A percentile compares a stretch with the other conserved stretches of the same genome.
These are phyloP conservation scores for Cornus suecica DNA, from an alignment of 148 eudicot genomes.

Conservation along the genomic window DNA sequence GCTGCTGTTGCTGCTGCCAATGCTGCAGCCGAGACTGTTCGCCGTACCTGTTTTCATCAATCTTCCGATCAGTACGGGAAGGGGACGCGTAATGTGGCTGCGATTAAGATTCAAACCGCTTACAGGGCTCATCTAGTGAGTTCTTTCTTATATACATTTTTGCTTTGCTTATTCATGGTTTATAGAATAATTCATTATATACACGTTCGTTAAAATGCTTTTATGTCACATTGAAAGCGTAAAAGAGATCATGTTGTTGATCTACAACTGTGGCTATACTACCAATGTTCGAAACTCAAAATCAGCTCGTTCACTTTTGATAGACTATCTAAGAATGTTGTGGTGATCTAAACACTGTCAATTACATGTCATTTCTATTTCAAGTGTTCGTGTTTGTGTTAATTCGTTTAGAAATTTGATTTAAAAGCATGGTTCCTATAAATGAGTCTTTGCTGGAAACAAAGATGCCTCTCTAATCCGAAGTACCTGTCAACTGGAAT, in stretches of 20 bases:
- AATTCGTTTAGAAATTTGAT: too few species aligned
- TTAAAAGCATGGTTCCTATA: not conserved
- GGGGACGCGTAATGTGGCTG: slow-evolving; percentile 41
- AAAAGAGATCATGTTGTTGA: not conserved
- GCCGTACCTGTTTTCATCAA: slow-evolving; percentile 45
- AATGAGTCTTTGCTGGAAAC: not conserved
- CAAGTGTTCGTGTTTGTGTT: too few species aligned
- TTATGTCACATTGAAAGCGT: not conserved
- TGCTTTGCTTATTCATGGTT: not conserved
- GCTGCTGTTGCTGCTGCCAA: slow-evolving; percentile 90
- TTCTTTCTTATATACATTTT: not conserved
- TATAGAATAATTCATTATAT: not conserved
- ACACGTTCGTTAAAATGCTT: not conserved
- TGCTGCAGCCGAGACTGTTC: slow-evolving; percentile 90
- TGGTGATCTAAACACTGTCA: too few species aligned
- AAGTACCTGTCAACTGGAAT: not conserved
- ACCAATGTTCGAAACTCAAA: too few species aligned
- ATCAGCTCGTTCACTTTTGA: too few species aligned
- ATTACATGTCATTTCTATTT: too few species aligned
- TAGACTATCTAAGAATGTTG: too few species aligned
- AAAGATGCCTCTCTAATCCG: not conserved
- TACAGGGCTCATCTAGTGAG: slow-evolving; percentile 82
- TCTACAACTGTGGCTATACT: too few species aligned
- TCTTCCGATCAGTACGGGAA: slow-evolving; percentile 17
- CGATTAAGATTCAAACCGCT: slow-evolving; percentile 67